Base-by-base conservation (phyloP, 1,139 yeast genomes). In the Torulaspora globosa region DNA sequence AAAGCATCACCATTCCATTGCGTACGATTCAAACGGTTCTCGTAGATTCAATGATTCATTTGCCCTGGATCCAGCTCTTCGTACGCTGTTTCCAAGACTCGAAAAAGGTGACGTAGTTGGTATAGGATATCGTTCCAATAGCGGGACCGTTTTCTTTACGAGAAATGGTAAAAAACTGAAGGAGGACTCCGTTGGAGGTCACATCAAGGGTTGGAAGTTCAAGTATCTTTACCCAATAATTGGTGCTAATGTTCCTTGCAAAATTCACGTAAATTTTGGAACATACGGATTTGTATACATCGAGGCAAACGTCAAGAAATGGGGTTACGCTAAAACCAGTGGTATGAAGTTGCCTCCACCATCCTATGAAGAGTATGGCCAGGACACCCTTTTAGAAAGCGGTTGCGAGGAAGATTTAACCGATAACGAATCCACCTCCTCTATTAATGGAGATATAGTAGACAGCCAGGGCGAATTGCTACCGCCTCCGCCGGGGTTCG, bases 271-370 rank as follows among this genome's bases (percentile, higher is more conserved):
- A 14, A 92, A 92, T 64, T 72, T 92, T 48, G 98, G 98, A 6
- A 95, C 89, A 58, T 72, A 81, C 48, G 98, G 97, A 1, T 92
- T 83, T 68, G 96, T 92, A 2, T 90, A 84, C 73, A 87, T 92
- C 48, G 97, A 92, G 66, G 97, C 97, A 4, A 90, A 92, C 63
- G 71, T 82, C 31, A 80, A 82, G 55, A 90, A 89, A 65, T 86
- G 95, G 78, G 97, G 97, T 1, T 84, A 88, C 55, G 94, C 95
- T 18, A 83, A 84, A 30, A 79, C 78, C 44, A 80, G 76, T 41
- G 90, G 89, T 2, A 69, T 76, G 19, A 72, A 83, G 52, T 80
- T 84, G 12, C 88, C 89, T 1, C 85, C 89, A 3, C 90, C 90
- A 0, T 75, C 84, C 5, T 83, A 83, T 55, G 80, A 81, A 28